Conservation (phyloP, 345 rosid species). For the Gossypium herbaceum region DNA sequence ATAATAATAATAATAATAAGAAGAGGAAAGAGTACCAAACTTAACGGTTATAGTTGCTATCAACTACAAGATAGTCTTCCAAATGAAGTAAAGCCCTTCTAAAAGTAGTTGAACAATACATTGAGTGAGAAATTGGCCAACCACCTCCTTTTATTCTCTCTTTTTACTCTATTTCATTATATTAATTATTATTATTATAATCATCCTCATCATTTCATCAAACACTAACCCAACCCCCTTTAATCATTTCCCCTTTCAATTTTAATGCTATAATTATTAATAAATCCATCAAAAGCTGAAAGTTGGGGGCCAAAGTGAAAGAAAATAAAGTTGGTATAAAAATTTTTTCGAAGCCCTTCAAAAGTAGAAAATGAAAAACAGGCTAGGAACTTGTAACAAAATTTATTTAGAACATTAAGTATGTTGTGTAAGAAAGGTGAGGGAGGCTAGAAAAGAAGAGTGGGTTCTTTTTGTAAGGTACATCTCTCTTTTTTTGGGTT, state of each 20-base stretch:
- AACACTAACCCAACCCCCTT: constrained; percentile 13
- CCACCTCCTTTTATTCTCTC: background rate
- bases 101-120: constrained; percentile 34
- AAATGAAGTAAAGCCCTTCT: constrained; percentile 39
- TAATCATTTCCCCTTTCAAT: background rate
- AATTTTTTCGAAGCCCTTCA: background rate
- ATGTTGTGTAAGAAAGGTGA: constrained; percentile 18
- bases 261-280: constrained; percentile 12
- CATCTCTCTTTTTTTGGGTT: background rate
- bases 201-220: background rate
- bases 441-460: constrained; percentile 23
- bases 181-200: background rate
- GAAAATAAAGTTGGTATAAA: constrained; percentile 12
- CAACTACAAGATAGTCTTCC: constrained; percentile 37
- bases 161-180: background rate
- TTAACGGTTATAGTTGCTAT: constrained; percentile 29
- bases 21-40: constrained; percentile 21
- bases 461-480: constrained; percentile 31
- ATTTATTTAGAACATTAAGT: background rate
- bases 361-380: background rate
- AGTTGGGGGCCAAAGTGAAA: constrained; percentile 12
- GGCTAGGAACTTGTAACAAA: background rate
- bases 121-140: constrained; percentile 61
- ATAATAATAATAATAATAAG: background rate
- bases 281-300: constrained; percentile 33